Evolutionary conservation across 2,329 filamentous ascomycete genomes (phyloP).

Genomic region (Coniochaeta hoffmannii): DNA sequence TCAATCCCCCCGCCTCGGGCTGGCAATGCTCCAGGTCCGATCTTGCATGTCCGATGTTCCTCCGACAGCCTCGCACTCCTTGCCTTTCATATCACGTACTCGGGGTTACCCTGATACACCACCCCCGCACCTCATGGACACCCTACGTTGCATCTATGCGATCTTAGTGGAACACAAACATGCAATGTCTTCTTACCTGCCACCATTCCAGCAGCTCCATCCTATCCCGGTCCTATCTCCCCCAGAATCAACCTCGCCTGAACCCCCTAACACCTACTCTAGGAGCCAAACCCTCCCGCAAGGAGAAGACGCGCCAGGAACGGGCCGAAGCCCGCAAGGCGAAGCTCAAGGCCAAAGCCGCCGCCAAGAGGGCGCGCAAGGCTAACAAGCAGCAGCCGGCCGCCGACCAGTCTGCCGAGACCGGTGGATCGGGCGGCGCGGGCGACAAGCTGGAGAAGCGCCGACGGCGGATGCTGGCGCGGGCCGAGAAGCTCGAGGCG

Average conservation of each 20-base stretch:
- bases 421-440: too few species aligned
- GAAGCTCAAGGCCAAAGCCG: constrained; percentile 27
- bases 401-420: constrained; percentile 19
- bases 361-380: constrained; percentile 31
- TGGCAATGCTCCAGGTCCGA: not conserved
- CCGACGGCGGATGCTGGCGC: constrained; percentile 26
- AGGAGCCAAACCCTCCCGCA: constrained; percentile 21
- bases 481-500: constrained; percentile 31
- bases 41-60: not conserved
- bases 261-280: not conserved
- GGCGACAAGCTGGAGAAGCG: constrained; percentile 30
- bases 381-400: too few species aligned
- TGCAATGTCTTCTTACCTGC: not conserved
- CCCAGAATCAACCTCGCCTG: not conserved
- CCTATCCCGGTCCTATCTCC: not conserved
- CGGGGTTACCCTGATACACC: not conserved
- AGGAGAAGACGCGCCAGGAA: constrained; percentile 17
- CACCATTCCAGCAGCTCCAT: not conserved
- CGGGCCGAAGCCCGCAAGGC: constrained; percentile 24
- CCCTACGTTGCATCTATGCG: not conserved
- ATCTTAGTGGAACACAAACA: not conserved
- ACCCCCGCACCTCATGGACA: not conserved
- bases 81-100: not conserved
- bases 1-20: not conserved
- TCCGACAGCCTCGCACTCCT: not conserved